phyloP scores from a whole-genome alignment of 371 early-diverging fungal genomes.

The Chytridiales sp. region DNA sequence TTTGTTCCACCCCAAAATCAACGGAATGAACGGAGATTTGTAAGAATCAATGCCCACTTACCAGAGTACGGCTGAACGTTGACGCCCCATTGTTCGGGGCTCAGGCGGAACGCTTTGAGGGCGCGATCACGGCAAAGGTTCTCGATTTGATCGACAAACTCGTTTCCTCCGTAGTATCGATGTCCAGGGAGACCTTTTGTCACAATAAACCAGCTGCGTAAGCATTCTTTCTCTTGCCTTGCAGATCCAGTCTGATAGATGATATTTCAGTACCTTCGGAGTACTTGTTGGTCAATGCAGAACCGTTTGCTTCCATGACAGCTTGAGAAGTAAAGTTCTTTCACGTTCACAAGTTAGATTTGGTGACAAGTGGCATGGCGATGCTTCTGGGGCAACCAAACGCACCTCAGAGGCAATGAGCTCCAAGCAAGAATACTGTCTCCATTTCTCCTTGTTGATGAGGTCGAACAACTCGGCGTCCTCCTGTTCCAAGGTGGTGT shows the following conservation, averaged over 20 bases:
- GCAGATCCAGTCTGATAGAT: no score
- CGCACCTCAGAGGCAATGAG: conserved; percentile 92
- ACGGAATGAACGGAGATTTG: no score
- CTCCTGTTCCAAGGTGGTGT: conserved; percentile 46
- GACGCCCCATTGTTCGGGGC: conserved; percentile 92
- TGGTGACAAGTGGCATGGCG: background rate
- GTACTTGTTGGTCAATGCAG: conserved; percentile 99
- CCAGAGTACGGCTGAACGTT: conserved; percentile 99
- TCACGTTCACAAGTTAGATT: no score
- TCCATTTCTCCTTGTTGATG: conserved; percentile 94
- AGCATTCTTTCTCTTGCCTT: no score
- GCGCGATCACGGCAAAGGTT: conserved; percentile 95
- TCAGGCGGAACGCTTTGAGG: conserved; percentile 88
- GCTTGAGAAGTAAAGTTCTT: conserved; percentile 97
- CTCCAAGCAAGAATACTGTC: conserved; percentile 95
- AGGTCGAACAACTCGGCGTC: conserved; percentile 95
- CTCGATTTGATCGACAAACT: conserved; percentile 96
- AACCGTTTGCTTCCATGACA: conserved; percentile 97
- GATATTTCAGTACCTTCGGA: conserved; percentile 78
- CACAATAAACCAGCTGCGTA: no score
- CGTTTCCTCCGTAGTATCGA: conserved; percentile 99
- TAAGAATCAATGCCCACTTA: conserved; percentile 9
- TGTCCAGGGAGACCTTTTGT: conserved; percentile 73
- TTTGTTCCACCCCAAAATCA: no score
- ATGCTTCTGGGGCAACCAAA: background rate